Base-by-base conservation (phyloP, 2,329 filamentous ascomycete species). In the Microsporum canis region DNA sequence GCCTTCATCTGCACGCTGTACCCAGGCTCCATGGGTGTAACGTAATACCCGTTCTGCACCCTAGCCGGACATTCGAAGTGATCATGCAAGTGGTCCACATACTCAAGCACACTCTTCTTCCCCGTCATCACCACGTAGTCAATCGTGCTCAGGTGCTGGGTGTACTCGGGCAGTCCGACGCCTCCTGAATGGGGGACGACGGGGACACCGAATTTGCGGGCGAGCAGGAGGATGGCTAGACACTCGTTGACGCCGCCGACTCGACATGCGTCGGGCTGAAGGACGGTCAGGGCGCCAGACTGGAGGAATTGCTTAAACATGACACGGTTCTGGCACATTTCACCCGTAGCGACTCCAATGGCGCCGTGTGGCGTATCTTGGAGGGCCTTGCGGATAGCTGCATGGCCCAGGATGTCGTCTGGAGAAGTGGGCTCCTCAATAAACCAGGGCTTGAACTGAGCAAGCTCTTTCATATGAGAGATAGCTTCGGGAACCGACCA, bases 1-100 rank as follows among this genome's bases (percentile, higher is more conserved):
- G 84, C 76, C 82, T 89, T 92, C 90, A 96, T 95, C 83, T 96
- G 89, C 1, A 96, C 91, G 70, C 88, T 91, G 74, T 96, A 96
- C 0, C 91, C 91, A 0, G 91, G 81, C 71, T 90, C 85, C 65
- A 78, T 86, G 0, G 91, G 91, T 0, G 91, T 96, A 66, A 88
- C 87, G 76, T 95, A 95, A 75, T 90, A 94, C 3, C 91, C 91
- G 66, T 91, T 86, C 76, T 86, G 84, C 68, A 96, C 89, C 61
- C 86, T 82, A 1, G 85, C 82, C 0, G 91, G 91, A 73, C 95
- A 82, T 70, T 89, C 78, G 73, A 96, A 96, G 77, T 96, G 91
- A 81, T 96, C 91, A 75, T 96, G 91, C 70, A 96, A 76, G 75
- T 95, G 89, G 72, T 96, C 91, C 29, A 96, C 90, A 74, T 91